Evolutionary conservation across 371 early-diverging fungal genomes (phyloP).

Genomic region (Umbelopsis sp.): DNA sequence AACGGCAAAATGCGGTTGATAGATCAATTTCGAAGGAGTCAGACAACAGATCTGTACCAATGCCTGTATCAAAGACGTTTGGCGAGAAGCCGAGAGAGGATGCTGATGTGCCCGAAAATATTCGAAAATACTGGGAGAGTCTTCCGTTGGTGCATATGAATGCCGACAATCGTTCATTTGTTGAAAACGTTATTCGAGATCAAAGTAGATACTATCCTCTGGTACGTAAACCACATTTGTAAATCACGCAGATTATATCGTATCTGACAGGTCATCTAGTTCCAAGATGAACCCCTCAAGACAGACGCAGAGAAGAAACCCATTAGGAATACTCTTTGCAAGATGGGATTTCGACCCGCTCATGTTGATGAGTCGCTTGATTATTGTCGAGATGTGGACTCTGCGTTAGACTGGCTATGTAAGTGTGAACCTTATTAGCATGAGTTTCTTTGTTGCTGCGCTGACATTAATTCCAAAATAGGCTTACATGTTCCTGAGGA

Average conservation of each 20-base stretch:
- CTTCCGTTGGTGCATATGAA: slow-evolving; percentile 76
- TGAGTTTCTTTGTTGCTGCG: background rate
- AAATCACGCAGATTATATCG: background rate
- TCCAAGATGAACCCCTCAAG: slow-evolving; percentile 36
- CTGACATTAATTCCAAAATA: slow-evolving; percentile 21
- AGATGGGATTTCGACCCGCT: slow-evolving; percentile 73
- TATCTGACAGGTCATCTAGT: background rate
- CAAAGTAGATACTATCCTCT: slow-evolving; percentile 41
- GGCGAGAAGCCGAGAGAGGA: slow-evolving; percentile 22
- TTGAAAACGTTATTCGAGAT: slow-evolving; percentile 67
- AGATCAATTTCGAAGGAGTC: slow-evolving; percentile 35
- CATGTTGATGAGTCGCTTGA: slow-evolving; percentile 79
- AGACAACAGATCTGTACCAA: slow-evolving; percentile 41
- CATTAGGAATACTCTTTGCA: slow-evolving; percentile 49
- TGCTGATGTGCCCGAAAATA: slow-evolving; percentile 42
- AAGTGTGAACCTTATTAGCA: slow-evolving; percentile 27
- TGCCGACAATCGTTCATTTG: slow-evolving; percentile 56
- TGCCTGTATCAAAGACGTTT: slow-evolving; percentile 24
- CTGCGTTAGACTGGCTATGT: slow-evolving; percentile 89
- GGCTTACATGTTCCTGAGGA: slow-evolving; percentile 88
- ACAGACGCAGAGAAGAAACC: slow-evolving; percentile 40
- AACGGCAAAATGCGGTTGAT: slow-evolving; percentile 22
- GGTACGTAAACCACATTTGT: slow-evolving; percentile 19
- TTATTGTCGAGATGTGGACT: slow-evolving; percentile 53
- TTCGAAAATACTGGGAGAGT: slow-evolving; percentile 68